Evolutionary conservation across 2,329 filamentous ascomycete genomes (phyloP).

Genomic region (Coleophoma crateriformis): DNA sequence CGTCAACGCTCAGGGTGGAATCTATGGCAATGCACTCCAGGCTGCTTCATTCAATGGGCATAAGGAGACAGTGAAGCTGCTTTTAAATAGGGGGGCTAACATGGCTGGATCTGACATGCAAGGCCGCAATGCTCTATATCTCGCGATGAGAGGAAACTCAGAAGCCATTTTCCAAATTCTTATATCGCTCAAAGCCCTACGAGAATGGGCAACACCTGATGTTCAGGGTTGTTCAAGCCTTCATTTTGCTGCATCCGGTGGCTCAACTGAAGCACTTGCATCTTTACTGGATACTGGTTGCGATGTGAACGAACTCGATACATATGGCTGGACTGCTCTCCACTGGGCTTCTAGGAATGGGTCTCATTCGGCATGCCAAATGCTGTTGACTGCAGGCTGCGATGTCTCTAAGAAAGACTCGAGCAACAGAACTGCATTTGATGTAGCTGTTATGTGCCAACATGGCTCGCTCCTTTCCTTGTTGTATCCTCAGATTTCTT

Average conservation of each 20-base stretch:
- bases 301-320: conserved; percentile 5
- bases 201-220: conserved; percentile 7
- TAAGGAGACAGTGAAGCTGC: conserved; percentile 3
- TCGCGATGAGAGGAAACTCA: conserved; percentile 4
- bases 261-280: conserved; percentile 1
- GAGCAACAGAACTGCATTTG: conserved; percentile 3
- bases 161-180: conserved; percentile 1
- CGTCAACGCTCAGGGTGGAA: not conserved
- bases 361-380: conserved; percentile 1
- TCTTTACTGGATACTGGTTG: conserved; percentile 1
- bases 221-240: conserved; percentile 4
- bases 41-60: not conserved
- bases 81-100: conserved; percentile 11
- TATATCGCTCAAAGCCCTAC: not conserved
- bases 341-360: conserved; percentile 9
- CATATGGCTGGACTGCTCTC: conserved; percentile 7
- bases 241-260: conserved; percentile 7
- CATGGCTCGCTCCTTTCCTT: conserved; percentile 2
- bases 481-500: not conserved
- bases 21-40: not conserved
- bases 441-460: conserved; percentile 3
- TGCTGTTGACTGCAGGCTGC: conserved; percentile 3
- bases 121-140: conserved; percentile 3
- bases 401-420: conserved; percentile 4
- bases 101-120: conserved; percentile 5